Base-by-base conservation (phyloP, 495 filamentous ascomycete genomes). In the Trichocladium uniseriatum region DNA sequence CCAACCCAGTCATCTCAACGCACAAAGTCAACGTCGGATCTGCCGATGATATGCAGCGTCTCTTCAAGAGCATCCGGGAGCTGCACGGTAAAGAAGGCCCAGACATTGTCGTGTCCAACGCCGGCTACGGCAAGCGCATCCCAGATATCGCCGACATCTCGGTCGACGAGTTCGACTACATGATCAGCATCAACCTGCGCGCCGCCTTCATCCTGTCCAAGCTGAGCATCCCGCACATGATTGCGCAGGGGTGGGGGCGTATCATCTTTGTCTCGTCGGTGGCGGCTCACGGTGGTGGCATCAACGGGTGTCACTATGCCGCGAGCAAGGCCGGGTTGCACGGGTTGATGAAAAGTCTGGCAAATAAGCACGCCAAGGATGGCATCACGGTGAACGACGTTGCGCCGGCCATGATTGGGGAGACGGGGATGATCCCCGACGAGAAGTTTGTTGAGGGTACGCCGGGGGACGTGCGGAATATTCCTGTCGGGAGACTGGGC, bases 331-430 rank as follows among this genome's bases (percentile, higher is more conserved):
- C 64, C 43, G 83, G 65, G 0, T 56, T 87, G 43, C 79, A 75
- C 3, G 79, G 76, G 2, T 73, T 87, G 72, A 81, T 83, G 56
- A 79, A 76, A 56, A 84, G 81, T 48, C 65, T 87, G 18, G 72
- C 80, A 10, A 74, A 67, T n/a, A 75, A 78, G 43, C 70, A 83
- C 21, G 80, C 79, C 8, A 68, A 73, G 53, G 69, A 71, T 49
- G 80, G 81, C 27, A 83, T 89, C 53, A 87, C 82, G 19, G 79
- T 85, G 34, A 87, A 89, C 45, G 83, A 83, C 57, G 80, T 89
- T 2, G 81, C 83, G 13, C 84, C 84, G 0, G 83, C 82, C 9
- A 80, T 87, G 79, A 86, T 87, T 50, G 79, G 80, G 9, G 78
- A 80, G 6, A 85, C 80, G 14, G 74, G 77, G 0, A 81, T 84